Percentiles rank a stretch among this genome's conserved stretches.
Evolutionary conservation across 2,329 filamentous ascomycete species (phyloP).

Genomic region (Mycogone perniciosa): DNA sequence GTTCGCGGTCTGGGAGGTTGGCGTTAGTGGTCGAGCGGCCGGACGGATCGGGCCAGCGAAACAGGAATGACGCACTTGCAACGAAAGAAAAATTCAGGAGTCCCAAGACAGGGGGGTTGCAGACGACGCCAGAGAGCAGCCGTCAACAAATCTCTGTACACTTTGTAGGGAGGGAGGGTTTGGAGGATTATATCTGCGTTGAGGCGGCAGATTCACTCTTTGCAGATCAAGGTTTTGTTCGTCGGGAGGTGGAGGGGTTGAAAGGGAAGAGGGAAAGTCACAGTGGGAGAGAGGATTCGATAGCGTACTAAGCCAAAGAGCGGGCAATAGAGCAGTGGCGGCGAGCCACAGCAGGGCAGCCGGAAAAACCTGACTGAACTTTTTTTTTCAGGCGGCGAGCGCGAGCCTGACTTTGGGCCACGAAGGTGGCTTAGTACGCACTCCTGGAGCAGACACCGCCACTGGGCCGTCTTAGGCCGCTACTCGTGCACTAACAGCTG

Average conservation of each 20-base stretch:
- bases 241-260: conserved; percentile 11
- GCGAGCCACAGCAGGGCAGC: conserved; percentile 18
- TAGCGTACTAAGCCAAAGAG: conserved; percentile 1
- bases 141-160: conserved; percentile 13
- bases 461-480: conserved; percentile 4
- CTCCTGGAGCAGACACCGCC: conserved; percentile 2
- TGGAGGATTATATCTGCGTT: conserved; percentile 6
- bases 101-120: conserved; percentile 3
- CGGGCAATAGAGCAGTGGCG: conserved; percentile 4
- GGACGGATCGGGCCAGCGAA: conserved; percentile 15
- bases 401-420: conserved; percentile 1
- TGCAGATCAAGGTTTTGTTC: conserved; percentile 10
- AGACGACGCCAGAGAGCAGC: conserved; percentile 16
- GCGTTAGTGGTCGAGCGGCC: conserved; percentile 10
- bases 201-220: conserved; percentile 3
- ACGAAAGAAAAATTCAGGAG: conserved; percentile 14
- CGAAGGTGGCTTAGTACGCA: background rate
- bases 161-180: conserved; percentile 5
- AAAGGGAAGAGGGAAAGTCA: conserved; percentile 4
- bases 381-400: background rate
- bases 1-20: conserved; percentile 19
- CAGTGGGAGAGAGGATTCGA: background rate
- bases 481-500: conserved; percentile 18
- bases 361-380: conserved; percentile 25
- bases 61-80: conserved; percentile 23